Evolutionary conservation across 129 eudicot species (phyloP).

Genomic region (Glebionis coronaria): DNA sequence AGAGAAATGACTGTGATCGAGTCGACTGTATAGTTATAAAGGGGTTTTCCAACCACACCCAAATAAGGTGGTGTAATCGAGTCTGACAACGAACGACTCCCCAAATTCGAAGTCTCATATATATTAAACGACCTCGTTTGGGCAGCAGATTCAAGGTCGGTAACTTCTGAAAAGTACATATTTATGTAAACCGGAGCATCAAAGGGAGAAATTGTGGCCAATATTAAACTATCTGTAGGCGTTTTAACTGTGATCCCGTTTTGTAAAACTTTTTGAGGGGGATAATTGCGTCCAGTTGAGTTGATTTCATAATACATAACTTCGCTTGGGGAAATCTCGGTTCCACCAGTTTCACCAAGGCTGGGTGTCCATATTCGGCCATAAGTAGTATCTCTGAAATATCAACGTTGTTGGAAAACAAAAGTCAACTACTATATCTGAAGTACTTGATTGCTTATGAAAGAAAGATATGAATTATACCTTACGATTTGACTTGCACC

Average conservation of each 20-base stretch:
- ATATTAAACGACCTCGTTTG: conserved; percentile 30
- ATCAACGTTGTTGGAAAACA: too few relatives aligned
- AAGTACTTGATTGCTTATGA: too few relatives aligned
- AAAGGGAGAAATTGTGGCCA: conserved; percentile 4
- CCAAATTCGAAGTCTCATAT: background rate
- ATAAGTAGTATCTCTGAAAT: conserved; percentile 25
- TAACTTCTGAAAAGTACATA: conserved; percentile 37
- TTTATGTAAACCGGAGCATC: background rate
- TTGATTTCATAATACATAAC: too few relatives aligned
- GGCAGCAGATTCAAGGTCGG: too few relatives aligned
- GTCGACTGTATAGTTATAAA: background rate
- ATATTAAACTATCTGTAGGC: conserved; percentile 1
- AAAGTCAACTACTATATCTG: too few relatives aligned
- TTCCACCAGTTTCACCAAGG: too few relatives aligned
- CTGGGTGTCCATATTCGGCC: conserved; percentile 46
- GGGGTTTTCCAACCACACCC: background rate
- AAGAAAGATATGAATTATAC: too few relatives aligned
- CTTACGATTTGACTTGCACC: conserved; percentile 31
- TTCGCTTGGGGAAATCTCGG: too few relatives aligned
- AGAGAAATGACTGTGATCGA: conserved; percentile 22
- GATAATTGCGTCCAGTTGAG: too few relatives aligned
- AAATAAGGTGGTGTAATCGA: conserved; percentile 26
- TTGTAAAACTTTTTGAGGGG: conserved; percentile 23
- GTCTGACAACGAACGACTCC: background rate
- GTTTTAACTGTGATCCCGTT: too few relatives aligned